Conservation (phyloP, 1,139 yeast species). For the Suhomyces taliae region DNA sequence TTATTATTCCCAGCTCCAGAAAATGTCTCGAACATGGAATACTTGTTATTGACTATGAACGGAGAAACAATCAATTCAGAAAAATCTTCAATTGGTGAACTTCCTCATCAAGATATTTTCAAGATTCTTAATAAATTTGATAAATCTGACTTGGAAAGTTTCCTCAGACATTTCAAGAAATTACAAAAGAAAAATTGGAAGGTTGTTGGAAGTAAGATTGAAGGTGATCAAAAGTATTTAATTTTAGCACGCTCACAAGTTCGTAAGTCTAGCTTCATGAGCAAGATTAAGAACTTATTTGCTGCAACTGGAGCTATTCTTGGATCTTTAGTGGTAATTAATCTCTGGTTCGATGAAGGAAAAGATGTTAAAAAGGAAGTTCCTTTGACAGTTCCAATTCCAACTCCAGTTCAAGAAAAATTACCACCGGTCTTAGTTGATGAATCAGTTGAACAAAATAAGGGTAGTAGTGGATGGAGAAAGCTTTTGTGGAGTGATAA, state of each 20-base stretch:
- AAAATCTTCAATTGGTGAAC: constrained; percentile 42
- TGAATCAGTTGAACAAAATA: background rate
- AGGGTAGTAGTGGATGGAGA: background rate
- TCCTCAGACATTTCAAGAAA: constrained; percentile 29
- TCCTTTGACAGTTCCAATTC: no score
- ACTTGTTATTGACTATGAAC: constrained; percentile 45
- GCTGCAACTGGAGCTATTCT: constrained; percentile 38
- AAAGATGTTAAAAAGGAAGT: background rate
- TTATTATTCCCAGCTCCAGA: constrained; percentile 7
- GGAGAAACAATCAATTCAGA: constrained; percentile 41
- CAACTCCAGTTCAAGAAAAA: background rate
- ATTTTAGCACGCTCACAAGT: constrained; percentile 31
- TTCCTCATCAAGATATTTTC: constrained; percentile 45
- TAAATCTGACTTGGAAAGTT: constrained; percentile 28
- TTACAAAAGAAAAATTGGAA: constrained; percentile 46
- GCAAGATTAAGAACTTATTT: constrained; percentile 26
- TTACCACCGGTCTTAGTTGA: background rate
- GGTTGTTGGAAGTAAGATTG: constrained; percentile 39
- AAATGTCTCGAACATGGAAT: constrained; percentile 27
- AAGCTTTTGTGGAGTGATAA: constrained; percentile 2
- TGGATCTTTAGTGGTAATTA: constrained; percentile 29
- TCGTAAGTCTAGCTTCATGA: constrained; percentile 13
- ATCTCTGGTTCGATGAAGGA: constrained; percentile 19
- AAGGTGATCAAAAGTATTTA: constrained; percentile 29
- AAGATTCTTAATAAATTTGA: constrained; percentile 42